Percentiles rank a stretch among this genome's conserved stretches.
Conservation (phyloP, 2,329 filamentous ascomycete genomes). For the Orbilia brochopaga region DNA sequence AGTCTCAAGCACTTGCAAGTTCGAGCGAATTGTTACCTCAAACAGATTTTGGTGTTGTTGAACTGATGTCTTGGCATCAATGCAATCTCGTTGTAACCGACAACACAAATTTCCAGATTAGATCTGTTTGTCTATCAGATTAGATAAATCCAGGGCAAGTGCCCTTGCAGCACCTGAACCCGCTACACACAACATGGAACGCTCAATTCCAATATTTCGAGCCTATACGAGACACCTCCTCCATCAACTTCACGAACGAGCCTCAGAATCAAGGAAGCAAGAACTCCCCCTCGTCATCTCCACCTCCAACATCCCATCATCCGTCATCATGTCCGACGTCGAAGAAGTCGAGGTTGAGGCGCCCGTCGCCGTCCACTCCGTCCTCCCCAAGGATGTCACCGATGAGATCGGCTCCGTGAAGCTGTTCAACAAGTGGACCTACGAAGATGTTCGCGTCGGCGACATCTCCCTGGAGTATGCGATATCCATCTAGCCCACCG, state of each 20-base stretch:
- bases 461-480: conserved; percentile 99
- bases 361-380: conserved; percentile 74
- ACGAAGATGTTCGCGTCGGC: conserved; percentile 99
- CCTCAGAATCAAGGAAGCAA: conserved; percentile 5
- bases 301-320: conserved; percentile 52
- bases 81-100: too few relatives aligned
- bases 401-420: conserved; percentile 89
- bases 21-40: too few relatives aligned
- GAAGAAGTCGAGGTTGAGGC: conserved; percentile 97
- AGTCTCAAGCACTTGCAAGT: too few relatives aligned
- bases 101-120: conserved; percentile 10
- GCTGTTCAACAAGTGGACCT: conserved; percentile 98
- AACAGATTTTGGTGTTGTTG: too few relatives aligned
- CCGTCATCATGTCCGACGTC: conserved; percentile 84
- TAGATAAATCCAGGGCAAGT: conserved; percentile 19
- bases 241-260: conserved; percentile 16
- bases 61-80: too few relatives aligned
- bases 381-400: conserved; percentile 91
- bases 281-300: conserved; percentile 8
- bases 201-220: neutral
- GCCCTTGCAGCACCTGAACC: conserved; percentile 8
- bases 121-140: conserved; percentile 13
- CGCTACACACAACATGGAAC: neutral
- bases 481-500: conserved; percentile 53
- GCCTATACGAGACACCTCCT: neutral